These are phyloP conservation scores for Flagelloscypha sp. DNA, from an alignment of 768 basidiomycete species.

Conservation along the genomic window DNA sequence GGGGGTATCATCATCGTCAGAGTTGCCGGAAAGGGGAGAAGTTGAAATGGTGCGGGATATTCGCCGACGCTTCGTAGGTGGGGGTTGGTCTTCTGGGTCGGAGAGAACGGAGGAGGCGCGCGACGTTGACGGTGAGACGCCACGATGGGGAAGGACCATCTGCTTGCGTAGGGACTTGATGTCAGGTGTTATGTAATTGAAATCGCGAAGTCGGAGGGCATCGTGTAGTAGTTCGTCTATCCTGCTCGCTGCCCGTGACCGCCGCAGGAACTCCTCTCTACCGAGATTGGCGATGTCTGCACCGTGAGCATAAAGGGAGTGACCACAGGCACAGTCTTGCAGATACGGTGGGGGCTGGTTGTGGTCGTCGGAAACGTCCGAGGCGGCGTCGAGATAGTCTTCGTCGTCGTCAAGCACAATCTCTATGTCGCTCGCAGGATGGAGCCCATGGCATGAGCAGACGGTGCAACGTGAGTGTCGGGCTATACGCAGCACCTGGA, in stretches of 20 bases:
- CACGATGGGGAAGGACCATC: conserved; percentile 48
- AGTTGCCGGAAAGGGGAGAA: conserved; percentile 42
- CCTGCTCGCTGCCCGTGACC: conserved; percentile 66
- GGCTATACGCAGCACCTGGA: no score
- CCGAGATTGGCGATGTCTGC: conserved; percentile 51
- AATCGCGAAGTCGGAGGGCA: conserved; percentile 68
- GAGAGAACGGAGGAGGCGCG: conserved; percentile 38
- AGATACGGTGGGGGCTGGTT: conserved; percentile 45
- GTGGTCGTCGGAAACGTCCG: conserved; percentile 69
- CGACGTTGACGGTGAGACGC: conserved; percentile 36
- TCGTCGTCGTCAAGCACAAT: conserved; percentile 48
- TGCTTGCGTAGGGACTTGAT: conserved; percentile 63
- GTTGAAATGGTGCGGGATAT: conserved; percentile 47
- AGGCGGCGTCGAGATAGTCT: conserved; percentile 43
- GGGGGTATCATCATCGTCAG: conserved; percentile 54
- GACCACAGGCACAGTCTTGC: conserved; percentile 61
- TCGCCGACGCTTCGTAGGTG: conserved; percentile 44
- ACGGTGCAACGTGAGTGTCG: conserved; percentile 65
- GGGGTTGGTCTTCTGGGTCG: conserved; percentile 29
- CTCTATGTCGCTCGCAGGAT: conserved; percentile 49
- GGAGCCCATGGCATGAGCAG: conserved; percentile 70
- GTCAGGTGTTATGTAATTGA: conserved; percentile 64
- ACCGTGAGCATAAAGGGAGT: conserved; percentile 56
- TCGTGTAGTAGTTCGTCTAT: conserved; percentile 83
- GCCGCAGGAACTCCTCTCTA: conserved; percentile 58